Conservation (phyloP, 169 alveolate genomes). For the Plasmodium sp. region DNA sequence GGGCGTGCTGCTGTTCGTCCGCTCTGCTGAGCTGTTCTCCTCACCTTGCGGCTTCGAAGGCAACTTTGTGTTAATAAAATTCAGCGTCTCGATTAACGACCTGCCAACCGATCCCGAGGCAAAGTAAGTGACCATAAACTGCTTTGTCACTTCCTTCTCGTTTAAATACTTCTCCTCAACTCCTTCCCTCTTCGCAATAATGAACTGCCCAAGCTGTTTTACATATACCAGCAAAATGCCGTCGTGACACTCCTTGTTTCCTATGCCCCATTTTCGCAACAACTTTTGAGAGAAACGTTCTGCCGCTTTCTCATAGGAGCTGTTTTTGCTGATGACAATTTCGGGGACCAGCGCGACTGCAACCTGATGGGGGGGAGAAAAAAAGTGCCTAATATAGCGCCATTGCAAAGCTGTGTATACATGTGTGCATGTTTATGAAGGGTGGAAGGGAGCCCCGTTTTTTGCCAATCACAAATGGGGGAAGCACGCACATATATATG, state of each 20-base stretch:
- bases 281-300: constrained; percentile 20
- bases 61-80: constrained; percentile 25
- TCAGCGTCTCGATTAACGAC: constrained; percentile 46
- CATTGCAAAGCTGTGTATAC: not conserved
- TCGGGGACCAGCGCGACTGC: constrained; percentile 62
- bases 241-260: constrained; percentile 67
- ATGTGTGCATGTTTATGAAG: not conserved
- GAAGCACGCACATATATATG: not conserved
- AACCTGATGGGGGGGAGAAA: constrained; percentile 4
- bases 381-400: not conserved
- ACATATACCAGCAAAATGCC: constrained; percentile 70
- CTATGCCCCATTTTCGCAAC: constrained; percentile 76
- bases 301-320: constrained; percentile 28
- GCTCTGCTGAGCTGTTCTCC: not conserved
- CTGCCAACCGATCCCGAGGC: constrained; percentile 66
- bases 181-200: constrained; percentile 70
- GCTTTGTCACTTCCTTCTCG: constrained; percentile 42
- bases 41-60: constrained; percentile 71
- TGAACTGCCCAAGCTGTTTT: constrained; percentile 31
- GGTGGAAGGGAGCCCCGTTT: not conserved
- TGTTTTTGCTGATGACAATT: constrained; percentile 22
- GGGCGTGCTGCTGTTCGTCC: not conserved
- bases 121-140: constrained; percentile 50
- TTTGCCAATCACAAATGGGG: not conserved
- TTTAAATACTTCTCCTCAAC: constrained; percentile 59